Percentiles rank a stretch among this genome's conserved stretches.
phyloP scores from a whole-genome alignment of 192 early-diverging fungal species.

The Phycomyces nitens region DNA sequence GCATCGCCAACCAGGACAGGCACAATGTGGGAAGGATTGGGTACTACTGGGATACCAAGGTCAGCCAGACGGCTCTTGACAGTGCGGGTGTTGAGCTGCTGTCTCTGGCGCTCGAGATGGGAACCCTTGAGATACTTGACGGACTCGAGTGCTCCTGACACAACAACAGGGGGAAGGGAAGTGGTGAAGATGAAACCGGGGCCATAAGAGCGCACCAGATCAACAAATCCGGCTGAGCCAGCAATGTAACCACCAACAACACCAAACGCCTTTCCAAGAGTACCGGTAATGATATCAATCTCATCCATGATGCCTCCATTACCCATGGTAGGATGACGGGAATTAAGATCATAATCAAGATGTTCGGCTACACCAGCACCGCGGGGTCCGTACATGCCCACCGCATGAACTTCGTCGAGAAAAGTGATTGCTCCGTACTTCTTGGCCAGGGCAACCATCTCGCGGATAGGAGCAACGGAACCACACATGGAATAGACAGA shows the following conservation, averaged over 20 bases:
- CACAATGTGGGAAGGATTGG: slow-evolving; percentile 99
- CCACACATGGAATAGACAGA: slow-evolving; percentile 98
- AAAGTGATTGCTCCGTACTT: slow-evolving; percentile 98
- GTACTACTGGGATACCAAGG: slow-evolving; percentile 92
- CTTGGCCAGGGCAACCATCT: slow-evolving; percentile 83
- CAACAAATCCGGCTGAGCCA: slow-evolving; percentile 79
- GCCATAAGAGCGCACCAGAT: slow-evolving; percentile 96
- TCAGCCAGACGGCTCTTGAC: slow-evolving; percentile 80
- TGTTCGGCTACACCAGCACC: slow-evolving; percentile 96
- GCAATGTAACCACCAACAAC: slow-evolving; percentile 98
- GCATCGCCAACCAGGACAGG: slow-evolving; percentile 97
- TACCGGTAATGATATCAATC: slow-evolving; percentile 94
- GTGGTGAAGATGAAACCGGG: slow-evolving; percentile 99
- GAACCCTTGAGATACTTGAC: slow-evolving; percentile 90
- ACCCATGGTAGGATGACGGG: slow-evolving; percentile 39
- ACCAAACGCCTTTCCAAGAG: slow-evolving; percentile 95
- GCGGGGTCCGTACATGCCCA: slow-evolving; percentile 95
- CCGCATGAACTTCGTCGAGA: slow-evolving; percentile 97
- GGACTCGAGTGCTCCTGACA: slow-evolving; percentile 87
- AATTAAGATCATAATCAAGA: slow-evolving; percentile 76
- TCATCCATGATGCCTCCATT: slow-evolving; percentile 71
- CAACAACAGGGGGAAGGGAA: slow-evolving; percentile 91
- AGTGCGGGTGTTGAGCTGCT: slow-evolving; percentile 89
- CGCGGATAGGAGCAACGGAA: slow-evolving; percentile 86
- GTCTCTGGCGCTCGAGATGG: slow-evolving; percentile 79